Evolutionary conservation across 1,139 yeast species (phyloP), one percentile per base, ranked within the genome.

Genomic region (Kluyveromyces marxianus): DNA sequence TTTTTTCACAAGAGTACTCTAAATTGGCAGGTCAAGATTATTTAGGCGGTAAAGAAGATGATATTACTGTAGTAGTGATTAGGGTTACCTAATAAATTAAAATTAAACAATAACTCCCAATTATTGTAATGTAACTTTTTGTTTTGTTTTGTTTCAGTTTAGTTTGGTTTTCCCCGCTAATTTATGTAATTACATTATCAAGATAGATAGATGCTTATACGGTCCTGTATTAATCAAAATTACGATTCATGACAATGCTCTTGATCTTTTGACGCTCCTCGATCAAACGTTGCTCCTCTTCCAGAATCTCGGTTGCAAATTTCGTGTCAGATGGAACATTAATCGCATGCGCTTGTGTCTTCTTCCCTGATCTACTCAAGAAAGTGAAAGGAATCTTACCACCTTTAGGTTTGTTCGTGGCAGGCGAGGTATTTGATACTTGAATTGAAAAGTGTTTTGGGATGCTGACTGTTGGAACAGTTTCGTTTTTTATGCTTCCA

Each of bases 41-140:
- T 57, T 71, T 79, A 51, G 97, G 98, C 36, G 98, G 97, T 28
- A 92, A 92, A 66, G 95, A 89, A 45, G 98, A 92, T 67, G 98
- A 92, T 64, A 83, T 90, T 34, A 88, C 97, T 0, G 79, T 85
- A 14, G 82, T 90, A 1, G 73, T 86, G 58, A 78, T 89, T 29
- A 74, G 21, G 21, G 21, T 14, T 14, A 14, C 21, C 21, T 14
- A 14, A 14, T 14, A 14, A 2, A 14, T 14, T 14, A 14, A 14
- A 1, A 14, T 14, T 14, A 14, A 14, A 14, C 21, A 14, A 74
- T 58, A 83, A 82, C 33, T 70, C 70, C 38, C 74, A 55, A 58
- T 14, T 24, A 31, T 36, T 36, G 7, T 10, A 7, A 2, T 35
- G 14, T 35, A 8, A 10, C 7, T 14, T 14, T 14, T 14, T 14